Base-by-base conservation (phyloP, 2,329 filamentous ascomycete species). In the Penicillium sp. region DNA sequence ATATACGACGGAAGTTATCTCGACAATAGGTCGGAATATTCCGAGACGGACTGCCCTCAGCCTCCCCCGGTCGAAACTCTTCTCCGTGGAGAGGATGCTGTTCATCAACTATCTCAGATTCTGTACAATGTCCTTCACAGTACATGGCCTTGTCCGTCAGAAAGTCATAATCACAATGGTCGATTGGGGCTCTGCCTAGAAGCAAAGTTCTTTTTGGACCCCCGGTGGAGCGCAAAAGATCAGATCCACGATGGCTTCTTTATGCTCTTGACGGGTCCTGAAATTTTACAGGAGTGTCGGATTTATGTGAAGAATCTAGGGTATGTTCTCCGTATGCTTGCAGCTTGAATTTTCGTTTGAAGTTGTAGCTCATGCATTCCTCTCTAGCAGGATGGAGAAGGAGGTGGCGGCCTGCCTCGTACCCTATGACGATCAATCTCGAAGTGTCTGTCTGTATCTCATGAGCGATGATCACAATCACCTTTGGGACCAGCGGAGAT, bases 171-270 rank as follows among this genome's bases (percentile, higher is more conserved):
- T 6, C 58, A 60, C n/a, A 42, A 41, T 8, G 53, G 58, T 4
- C 37, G 45, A 25, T 26, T 60, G 40, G 55, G 58, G 9, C 48
- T 51, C 23, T 60, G 52, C 25, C 8, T 22, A 5, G 52, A 48
- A 26, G 57, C 57, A 3, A 60, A 60, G 15, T 53, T 60, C 14
- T 51, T 29, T 27, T 46, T 60, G 9, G 58, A 60, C 41, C 58
- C 55, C 31, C 45, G 42, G 15, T 60, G 58, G 58, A 51, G 45
- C 35, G 47, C 48, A 1, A n/a, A 18, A 15, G 20, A 55, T 15
- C 18, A 49, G 9, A 15, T 23, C 6, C 18, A 45, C 26, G 58
- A 57, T 25, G 35, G 47, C 7, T 54, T 43, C 9, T 15, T 43
- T 5, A 15, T 43, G 41, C 22, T 43, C 2, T 26, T 43, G 6